Percentiles rank a stretch among this genome's conserved stretches.
Evolutionary conservation across 2,329 filamentous ascomycete species (phyloP).

Genomic region (Macroventuria anomochaeta): DNA sequence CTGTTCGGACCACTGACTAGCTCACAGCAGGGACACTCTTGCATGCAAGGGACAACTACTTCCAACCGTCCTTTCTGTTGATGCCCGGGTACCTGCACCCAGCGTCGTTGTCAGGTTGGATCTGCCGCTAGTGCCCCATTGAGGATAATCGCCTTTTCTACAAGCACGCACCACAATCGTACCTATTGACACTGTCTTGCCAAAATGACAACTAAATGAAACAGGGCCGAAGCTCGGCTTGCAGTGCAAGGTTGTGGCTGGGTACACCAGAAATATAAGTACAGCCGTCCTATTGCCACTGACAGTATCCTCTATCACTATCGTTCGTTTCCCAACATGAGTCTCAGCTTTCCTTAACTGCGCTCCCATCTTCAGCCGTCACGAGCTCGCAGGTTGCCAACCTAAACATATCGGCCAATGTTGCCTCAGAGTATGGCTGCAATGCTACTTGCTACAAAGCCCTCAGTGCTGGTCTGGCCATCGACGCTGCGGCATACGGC

Average conservation of each 20-base stretch:
- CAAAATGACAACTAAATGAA: too few species aligned
- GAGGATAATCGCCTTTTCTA: too few species aligned
- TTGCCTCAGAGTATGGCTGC: conserved; percentile 2
- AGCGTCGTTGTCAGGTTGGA: too few species aligned
- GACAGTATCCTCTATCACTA: too few species aligned
- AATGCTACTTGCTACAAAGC: conserved; percentile 2
- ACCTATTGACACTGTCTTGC: too few species aligned
- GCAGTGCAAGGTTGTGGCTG: not conserved
- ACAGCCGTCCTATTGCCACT: not conserved
- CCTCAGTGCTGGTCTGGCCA: not conserved
- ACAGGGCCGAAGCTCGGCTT: too few species aligned
- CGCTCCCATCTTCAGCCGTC: not conserved
- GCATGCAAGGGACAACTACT: not conserved
- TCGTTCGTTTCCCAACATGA: not conserved
- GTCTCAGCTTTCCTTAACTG: not conserved
- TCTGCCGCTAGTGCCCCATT: too few species aligned
- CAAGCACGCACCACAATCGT: too few species aligned
- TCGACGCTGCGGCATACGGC: not conserved
- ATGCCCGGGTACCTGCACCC: too few species aligned
- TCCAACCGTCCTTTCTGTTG: too few species aligned
- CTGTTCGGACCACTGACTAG: not conserved
- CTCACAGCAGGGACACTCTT: not conserved
- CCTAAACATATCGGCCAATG: conserved; percentile 2
- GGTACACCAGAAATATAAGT: too few species aligned
- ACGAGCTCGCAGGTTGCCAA: conserved; percentile 2